Evolutionary conservation across 1,139 yeast species (phyloP), one percentile per base, ranked within the genome.

Genomic region (Diutina neorugosa): DNA sequence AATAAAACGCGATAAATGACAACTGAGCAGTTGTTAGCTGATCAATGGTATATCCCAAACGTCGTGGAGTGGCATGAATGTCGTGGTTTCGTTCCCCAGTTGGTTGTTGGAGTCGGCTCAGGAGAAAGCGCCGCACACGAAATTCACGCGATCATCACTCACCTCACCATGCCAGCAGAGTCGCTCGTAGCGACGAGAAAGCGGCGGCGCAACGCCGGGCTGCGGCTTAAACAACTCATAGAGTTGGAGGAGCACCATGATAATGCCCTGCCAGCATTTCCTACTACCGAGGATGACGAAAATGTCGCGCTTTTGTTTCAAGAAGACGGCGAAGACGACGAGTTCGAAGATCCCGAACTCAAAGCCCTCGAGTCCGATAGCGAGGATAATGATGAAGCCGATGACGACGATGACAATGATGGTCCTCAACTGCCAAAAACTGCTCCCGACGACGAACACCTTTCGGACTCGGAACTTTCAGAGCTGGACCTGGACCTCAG

Each of bases 141-240:
- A 31, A 11, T 31, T 31, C 37, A 31, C 37, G 37, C 37, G 37
- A 31, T 31, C 37, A 31, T 31, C 37, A 31, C 37, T 11, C n/a
- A 11, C 12, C 14, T 14, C 12, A 31, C 37, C 37, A 31, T 31
- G 37, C 37, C 37, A 31, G 37, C 37, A 31, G 37, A 31, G 37
- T 31, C 37, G 37, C 69, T 83, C 58, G 83, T 86, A 60, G 81
- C 87, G 14, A 84, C 94, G 5, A 77, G 96, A 57, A 70, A 82
- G 55, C 76, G 90, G 58, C 81, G 99, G 53, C 69, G 89, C 52
- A 93, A 93, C 68, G 98, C 98, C 1, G 99, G 99, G 11, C 85
- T 89, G 53, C 74, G 94, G 55, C 72, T 93, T 62, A 80, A 81
- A 62, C 83, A 83, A 56, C 74, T 93, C 59, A 71, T 93, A 23